Percentiles rank a stretch among this genome's conserved stretches.
phyloP scores from a whole-genome alignment of 2,329 filamentous ascomycete species.

The Penicillium sp. region DNA sequence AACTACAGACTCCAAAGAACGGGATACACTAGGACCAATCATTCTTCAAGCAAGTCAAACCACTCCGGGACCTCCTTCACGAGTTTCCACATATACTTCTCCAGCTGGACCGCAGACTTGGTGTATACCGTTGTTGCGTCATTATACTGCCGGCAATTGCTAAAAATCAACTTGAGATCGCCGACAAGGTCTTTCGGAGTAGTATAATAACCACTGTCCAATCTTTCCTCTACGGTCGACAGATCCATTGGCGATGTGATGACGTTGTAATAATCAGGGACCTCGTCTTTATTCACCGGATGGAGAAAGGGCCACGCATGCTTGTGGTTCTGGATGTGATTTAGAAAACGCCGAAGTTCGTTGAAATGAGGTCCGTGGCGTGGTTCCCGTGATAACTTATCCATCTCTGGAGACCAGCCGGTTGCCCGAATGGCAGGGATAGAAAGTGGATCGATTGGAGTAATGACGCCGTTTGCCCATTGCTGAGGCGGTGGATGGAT shows the following conservation, averaged over 20 bases:
- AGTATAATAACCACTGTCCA: constrained; percentile 87
- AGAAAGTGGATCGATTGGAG: constrained; percentile 74
- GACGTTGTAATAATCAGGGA: constrained; percentile 97
- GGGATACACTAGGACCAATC: too few relatives aligned
- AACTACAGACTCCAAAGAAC: too few relatives aligned
- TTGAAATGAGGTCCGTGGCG: constrained; percentile 96
- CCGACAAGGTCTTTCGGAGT: constrained; percentile 88
- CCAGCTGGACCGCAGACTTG: constrained; percentile 89
- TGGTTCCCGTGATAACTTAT: constrained; percentile 88
- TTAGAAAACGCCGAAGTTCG: constrained; percentile 84
- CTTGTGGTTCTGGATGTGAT: constrained; percentile 90
- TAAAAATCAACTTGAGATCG: constrained; percentile 83
- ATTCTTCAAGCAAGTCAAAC: constrained; percentile 41
- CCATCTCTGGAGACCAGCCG: constrained; percentile 97
- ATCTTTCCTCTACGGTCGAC: constrained; percentile 89
- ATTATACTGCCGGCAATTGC: constrained; percentile 95
- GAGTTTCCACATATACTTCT: constrained; percentile 91
- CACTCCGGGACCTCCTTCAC: constrained; percentile 91
- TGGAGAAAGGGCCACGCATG: constrained; percentile 92
- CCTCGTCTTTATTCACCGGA: constrained; percentile 91
- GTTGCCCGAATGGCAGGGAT: constrained; percentile 86
- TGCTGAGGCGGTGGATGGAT: constrained; percentile 79
- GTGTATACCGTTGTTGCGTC: constrained; percentile 92
- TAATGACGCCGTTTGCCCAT: constrained; percentile 71
- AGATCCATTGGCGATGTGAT: constrained; percentile 98